Conservation (phyloP, 306 rosid genomes). For the Prunus armeniaca region DNA sequence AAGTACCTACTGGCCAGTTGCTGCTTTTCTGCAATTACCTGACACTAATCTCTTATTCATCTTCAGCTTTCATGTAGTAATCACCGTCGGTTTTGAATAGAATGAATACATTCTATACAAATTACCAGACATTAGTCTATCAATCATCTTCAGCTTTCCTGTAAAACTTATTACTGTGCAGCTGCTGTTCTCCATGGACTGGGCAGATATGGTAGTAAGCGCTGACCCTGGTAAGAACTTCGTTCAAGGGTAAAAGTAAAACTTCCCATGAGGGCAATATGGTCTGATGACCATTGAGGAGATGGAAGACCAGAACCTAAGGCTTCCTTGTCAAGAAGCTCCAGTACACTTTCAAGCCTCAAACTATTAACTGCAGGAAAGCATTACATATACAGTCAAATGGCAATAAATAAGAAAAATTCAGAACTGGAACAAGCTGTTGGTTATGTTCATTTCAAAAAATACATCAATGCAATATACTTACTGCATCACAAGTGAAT, state of each 20-base stretch:
- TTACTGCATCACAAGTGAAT: not conserved
- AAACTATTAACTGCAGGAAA: constrained; percentile 23
- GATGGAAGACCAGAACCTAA: constrained; percentile 29
- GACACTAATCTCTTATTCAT: not conserved
- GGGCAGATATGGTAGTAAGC: not conserved
- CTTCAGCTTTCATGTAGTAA: not conserved
- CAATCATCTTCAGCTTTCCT: constrained; percentile 4
- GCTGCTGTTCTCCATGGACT: constrained; percentile 15
- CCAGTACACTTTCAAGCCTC: constrained; percentile 34
- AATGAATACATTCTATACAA: not conserved
- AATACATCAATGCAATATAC: not conserved
- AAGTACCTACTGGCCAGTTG: not conserved
- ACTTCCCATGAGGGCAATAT: constrained; percentile 35
- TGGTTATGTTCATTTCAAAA: not conserved
- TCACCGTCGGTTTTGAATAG: not conserved
- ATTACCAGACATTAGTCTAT: not conserved
- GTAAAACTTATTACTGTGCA: not conserved
- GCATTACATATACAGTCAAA: constrained; percentile 13
- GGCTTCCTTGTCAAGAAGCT: constrained; percentile 23
- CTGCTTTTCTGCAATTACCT: not conserved
- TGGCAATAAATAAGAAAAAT: not conserved
- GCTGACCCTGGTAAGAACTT: not conserved
- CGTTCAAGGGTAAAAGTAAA: constrained; percentile 14
- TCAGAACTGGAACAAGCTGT: not conserved
- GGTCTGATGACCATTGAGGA: constrained; percentile 30